Percentiles rank a stretch among this genome's conserved stretches.
phyloP scores from a whole-genome alignment of 257 asterid species.

The Nicotiana knightiana region DNA sequence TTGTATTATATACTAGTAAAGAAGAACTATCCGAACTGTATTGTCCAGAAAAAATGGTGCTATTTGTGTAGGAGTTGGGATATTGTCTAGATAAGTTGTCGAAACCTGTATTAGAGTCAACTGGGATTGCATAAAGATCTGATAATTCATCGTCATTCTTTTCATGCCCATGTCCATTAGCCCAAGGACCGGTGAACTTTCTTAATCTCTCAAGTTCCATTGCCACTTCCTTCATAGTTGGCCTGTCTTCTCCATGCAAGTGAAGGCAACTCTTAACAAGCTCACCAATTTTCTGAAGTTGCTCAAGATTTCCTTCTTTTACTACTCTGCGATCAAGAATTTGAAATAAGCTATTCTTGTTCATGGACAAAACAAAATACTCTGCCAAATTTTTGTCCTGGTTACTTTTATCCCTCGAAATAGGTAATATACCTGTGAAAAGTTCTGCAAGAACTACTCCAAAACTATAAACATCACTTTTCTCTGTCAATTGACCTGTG shows the following conservation, averaged over 20 bases:
- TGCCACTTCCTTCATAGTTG: slow-evolving; percentile 72
- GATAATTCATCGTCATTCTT: slow-evolving; percentile 1
- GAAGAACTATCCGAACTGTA: slow-evolving; percentile 30
- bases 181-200: slow-evolving; percentile 47
- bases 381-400: slow-evolving; percentile 46
- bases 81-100: slow-evolving; percentile 22
- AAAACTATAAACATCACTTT: slow-evolving; percentile 73
- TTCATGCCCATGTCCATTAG: slow-evolving; percentile 20
- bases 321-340: slow-evolving; percentile 47
- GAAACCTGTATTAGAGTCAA: slow-evolving; percentile 7
- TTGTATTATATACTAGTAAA: slow-evolving; percentile 1
- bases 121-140: slow-evolving; percentile 43
- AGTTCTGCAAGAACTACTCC: slow-evolving; percentile 70
- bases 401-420: slow-evolving; percentile 34
- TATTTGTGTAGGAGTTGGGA: slow-evolving; percentile 13
- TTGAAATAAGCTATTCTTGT: slow-evolving; percentile 43
- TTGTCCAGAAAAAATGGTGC: slow-evolving; percentile 25
- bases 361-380: slow-evolving; percentile 31
- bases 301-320: slow-evolving; percentile 57
- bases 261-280: slow-evolving; percentile 46
- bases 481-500: slow-evolving; percentile 54
- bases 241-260: slow-evolving; percentile 49
- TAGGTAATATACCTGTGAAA: slow-evolving; percentile 49
- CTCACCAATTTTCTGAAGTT: slow-evolving; percentile 37
- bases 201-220: slow-evolving; percentile 61